phyloP scores from a whole-genome alignment of 2,329 filamentous ascomycete species.

The Pseudogymnoascus sp. region DNA sequence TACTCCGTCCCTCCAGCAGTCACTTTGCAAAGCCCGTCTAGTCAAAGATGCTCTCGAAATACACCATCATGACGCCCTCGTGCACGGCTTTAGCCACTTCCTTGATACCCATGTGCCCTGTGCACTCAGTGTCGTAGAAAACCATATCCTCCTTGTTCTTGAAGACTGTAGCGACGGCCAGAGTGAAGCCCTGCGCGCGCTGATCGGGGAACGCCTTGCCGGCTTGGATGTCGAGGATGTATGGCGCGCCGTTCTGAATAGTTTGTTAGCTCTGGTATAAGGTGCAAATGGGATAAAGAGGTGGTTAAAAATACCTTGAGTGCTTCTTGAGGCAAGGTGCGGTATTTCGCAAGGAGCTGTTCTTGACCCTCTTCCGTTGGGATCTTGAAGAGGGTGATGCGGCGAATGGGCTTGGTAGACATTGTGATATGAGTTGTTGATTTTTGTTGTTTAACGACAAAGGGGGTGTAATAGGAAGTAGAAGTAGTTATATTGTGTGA shows the following conservation, averaged over 20 bases:
- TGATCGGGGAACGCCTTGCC: slow-evolving; percentile 41
- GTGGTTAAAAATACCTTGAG: slow-evolving; percentile 29
- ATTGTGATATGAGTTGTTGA: slow-evolving; percentile 18
- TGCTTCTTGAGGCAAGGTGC: slow-evolving; percentile 31
- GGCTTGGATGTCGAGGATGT: slow-evolving; percentile 44
- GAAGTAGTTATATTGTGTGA: not conserved
- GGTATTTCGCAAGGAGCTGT: slow-evolving; percentile 34
- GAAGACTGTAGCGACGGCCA: slow-evolving; percentile 46
- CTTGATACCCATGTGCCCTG: slow-evolving; percentile 45
- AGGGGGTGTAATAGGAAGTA: not conserved
- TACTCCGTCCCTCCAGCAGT: not conserved
- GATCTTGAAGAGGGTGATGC: slow-evolving; percentile 48
- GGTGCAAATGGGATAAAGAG: not conserved
- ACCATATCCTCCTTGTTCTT: slow-evolving; percentile 49
- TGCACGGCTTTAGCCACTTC: slow-evolving; percentile 15
- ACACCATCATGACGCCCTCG: slow-evolving; percentile 18
- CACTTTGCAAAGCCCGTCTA: not conserved
- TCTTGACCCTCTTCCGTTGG: slow-evolving; percentile 38
- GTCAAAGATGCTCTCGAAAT: slow-evolving; percentile 11
- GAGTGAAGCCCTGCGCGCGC: slow-evolving; percentile 46
- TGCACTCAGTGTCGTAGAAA: slow-evolving; percentile 49
- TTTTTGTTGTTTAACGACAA: not conserved
- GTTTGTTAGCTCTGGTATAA: not conserved
- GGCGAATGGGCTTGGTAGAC: slow-evolving; percentile 32
- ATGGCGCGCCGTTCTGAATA: slow-evolving; percentile 47